Evolutionary conservation across 495 filamentous ascomycete species (phyloP).

Genomic region (Xylaria flabelliformis): DNA sequence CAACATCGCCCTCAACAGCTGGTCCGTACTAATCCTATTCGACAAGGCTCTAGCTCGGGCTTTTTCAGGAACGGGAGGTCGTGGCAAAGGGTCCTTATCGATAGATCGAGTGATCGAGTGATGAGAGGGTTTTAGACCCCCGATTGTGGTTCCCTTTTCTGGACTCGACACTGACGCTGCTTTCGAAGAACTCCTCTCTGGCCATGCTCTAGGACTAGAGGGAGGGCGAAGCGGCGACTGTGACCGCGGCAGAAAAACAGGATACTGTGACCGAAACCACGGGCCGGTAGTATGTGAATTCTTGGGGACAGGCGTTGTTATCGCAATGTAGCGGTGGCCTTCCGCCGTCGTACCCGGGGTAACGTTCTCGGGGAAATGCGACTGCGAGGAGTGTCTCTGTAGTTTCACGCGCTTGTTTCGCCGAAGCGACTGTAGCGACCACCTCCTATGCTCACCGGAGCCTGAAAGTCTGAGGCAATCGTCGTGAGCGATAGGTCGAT

Average conservation of each 20-base stretch:
- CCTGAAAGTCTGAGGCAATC: conserved; percentile 6
- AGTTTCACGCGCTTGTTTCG: conserved; percentile 26
- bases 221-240: neutral
- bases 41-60: conserved; percentile 3
- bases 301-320: conserved; percentile 13
- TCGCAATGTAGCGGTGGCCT: conserved; percentile 26
- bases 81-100: neutral
- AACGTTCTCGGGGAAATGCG: conserved; percentile 23
- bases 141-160: neutral
- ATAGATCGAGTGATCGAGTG: neutral
- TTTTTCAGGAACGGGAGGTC: neutral
- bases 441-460: conserved; percentile 19
- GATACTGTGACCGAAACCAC: conserved; percentile 25
- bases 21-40: conserved; percentile 7
- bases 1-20: conserved; percentile 3
- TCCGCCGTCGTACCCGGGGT: conserved; percentile 23
- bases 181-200: conserved; percentile 30
- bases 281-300: conserved; percentile 8
- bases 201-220: conserved; percentile 18
- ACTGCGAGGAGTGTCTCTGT: conserved; percentile 22
- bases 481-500: conserved; percentile 18
- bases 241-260: conserved; percentile 10
- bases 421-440: conserved; percentile 28
- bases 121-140: neutral
- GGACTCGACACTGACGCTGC: neutral